These are phyloP conservation scores for Cutaneotrichosporon spelunceum DNA, from an alignment of 1,284 basidiomycete species.

Conservation along the genomic window DNA sequence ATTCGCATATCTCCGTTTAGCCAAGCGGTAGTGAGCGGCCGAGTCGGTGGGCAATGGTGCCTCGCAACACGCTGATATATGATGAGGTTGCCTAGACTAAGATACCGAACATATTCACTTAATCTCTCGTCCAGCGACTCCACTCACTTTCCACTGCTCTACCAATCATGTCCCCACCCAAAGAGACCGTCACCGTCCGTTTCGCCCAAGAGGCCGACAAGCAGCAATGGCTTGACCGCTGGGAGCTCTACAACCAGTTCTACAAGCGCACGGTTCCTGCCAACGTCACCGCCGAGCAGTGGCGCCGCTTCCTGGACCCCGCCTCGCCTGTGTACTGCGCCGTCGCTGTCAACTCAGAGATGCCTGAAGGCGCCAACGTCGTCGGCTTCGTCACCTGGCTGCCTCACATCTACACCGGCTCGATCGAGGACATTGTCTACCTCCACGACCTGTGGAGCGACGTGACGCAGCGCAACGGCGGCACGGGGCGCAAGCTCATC, in stretches of 20 bases:
- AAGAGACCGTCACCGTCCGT: conserved; percentile 21
- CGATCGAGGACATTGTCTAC: conserved; percentile 19
- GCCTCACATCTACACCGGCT: conserved; percentile 21
- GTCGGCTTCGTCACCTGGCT: conserved; percentile 25
- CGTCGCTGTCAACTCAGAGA: conserved; percentile 16
- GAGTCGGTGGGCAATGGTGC: background rate
- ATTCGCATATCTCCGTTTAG: background rate
- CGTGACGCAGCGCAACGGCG: conserved; percentile 20
- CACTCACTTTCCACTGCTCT: background rate
- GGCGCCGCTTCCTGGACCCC: conserved; percentile 22
- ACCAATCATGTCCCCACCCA: background rate
- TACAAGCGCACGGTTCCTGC: conserved; percentile 24
- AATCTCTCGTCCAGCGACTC: too few relatives aligned
- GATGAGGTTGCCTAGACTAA: too few relatives aligned
- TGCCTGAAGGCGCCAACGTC: conserved; percentile 8
- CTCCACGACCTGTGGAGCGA: conserved; percentile 24
- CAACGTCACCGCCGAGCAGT: conserved; percentile 13
- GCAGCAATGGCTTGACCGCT: conserved; percentile 12
- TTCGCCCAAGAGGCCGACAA: conserved; percentile 18
- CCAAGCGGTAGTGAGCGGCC: background rate
- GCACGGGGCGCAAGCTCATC: conserved; percentile 21
- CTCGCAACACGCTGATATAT: too few relatives aligned
- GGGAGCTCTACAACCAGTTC: conserved; percentile 26
- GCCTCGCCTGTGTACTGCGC: conserved; percentile 19
- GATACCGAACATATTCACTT: too few relatives aligned